phyloP scores from a whole-genome alignment of 306 rosid species.

The Gillenia trifoliata region DNA sequence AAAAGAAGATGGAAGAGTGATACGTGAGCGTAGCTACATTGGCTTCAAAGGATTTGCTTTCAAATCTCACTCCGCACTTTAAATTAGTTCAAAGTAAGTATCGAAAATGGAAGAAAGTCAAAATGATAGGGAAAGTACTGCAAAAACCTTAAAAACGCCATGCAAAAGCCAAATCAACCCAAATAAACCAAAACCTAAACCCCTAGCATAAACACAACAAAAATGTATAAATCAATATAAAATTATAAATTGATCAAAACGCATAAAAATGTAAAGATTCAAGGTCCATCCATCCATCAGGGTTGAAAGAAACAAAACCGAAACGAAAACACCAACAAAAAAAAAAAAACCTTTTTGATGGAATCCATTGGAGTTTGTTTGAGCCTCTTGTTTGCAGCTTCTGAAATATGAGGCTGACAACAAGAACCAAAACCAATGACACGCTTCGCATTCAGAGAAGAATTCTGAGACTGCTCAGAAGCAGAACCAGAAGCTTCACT shows the following conservation, averaged over 20 bases:
- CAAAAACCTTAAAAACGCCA: background rate
- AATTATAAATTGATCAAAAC: background rate
- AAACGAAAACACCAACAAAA: too few relatives aligned
- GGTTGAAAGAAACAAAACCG: background rate
- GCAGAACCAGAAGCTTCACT: background rate
- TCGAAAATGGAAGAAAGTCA: background rate
- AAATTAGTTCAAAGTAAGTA: too few relatives aligned
- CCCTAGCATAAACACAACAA: background rate
- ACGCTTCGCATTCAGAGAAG: background rate
- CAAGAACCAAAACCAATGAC: background rate
- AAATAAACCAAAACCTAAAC: background rate
- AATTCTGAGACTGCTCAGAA: background rate
- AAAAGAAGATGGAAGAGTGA: background rate
- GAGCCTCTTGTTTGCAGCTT: slow-evolving; percentile 18
- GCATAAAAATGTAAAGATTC: background rate
- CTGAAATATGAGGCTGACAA: background rate
- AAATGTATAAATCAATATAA: too few relatives aligned
- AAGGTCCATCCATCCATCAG: background rate
- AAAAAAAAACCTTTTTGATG: background rate
- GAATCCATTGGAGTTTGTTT: background rate
- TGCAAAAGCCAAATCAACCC: background rate
- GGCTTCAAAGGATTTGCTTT: background rate
- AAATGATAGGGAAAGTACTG: background rate
- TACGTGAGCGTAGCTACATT: too few relatives aligned
- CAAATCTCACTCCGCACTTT: too few relatives aligned